These are phyloP conservation scores for Tieghemostelium lacteum DNA, from an alignment of 78 protist species.

Conservation along the genomic window DNA sequence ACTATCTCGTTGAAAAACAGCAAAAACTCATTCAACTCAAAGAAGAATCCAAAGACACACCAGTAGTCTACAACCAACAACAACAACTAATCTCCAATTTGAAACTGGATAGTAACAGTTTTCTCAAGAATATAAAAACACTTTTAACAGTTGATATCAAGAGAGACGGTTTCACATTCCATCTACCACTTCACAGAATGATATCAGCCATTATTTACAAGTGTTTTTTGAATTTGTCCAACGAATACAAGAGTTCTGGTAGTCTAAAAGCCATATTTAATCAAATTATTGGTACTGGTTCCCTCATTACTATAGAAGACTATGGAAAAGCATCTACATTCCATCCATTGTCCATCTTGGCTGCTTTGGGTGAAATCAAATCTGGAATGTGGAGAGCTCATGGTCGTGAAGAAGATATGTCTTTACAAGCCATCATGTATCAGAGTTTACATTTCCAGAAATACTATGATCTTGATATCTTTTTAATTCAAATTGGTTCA, in stretches of 20 bases:
- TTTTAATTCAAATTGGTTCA: constrained; percentile 52
- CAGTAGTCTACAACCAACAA: too few species aligned
- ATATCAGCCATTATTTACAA: constrained; percentile 18
- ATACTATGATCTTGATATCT: constrained; percentile 52
- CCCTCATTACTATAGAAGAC: constrained; percentile 18
- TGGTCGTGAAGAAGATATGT: constrained; percentile 72
- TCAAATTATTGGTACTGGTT: constrained; percentile 22
- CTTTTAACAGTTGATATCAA: constrained; percentile 6
- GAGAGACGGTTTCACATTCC: constrained; percentile 63
- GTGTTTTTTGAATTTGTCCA: neutral
- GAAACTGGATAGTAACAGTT: neutral
- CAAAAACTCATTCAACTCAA: neutral
- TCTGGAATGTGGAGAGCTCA: constrained; percentile 64
- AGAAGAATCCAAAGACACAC: neutral
- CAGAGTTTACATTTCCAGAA: constrained; percentile 53
- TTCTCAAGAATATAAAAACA: constrained; percentile 10
- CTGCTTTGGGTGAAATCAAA: constrained; percentile 62
- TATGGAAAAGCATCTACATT: constrained; percentile 31
- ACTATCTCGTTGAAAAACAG: constrained; percentile 9
- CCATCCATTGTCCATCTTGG: constrained; percentile 42
- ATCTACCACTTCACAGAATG: constrained; percentile 44
- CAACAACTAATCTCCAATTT: neutral
- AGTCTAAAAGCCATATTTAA: constrained; percentile 15
- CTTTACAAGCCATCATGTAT: constrained; percentile 22
- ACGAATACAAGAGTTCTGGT: constrained; percentile 11